Evolutionary conservation across 495 filamentous ascomycete species (phyloP).

Genomic region (Penicillium roqueforti): DNA sequence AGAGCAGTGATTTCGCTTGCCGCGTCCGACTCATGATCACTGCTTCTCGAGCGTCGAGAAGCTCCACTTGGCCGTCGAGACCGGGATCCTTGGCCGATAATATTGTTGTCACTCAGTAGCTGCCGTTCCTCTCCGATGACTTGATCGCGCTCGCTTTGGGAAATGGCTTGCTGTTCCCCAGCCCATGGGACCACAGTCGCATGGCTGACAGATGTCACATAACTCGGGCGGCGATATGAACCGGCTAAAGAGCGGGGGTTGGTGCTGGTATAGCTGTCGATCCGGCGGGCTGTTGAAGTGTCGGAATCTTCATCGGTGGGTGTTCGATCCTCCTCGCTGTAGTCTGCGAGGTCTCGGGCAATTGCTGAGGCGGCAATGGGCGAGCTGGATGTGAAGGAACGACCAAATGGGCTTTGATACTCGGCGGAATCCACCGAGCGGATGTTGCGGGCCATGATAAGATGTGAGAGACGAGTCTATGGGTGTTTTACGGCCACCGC

Average conservation of each 20-base stretch:
- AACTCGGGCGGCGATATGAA: slow-evolving; percentile 64
- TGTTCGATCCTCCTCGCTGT: slow-evolving; percentile 45
- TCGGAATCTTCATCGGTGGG: slow-evolving; percentile 46
- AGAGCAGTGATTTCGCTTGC: slow-evolving; percentile 51
- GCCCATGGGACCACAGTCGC: slow-evolving; percentile 41
- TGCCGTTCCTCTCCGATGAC: slow-evolving; percentile 70
- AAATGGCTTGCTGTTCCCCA: slow-evolving; percentile 49
- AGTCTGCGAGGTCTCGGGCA: slow-evolving; percentile 63
- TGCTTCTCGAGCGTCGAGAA: slow-evolving; percentile 13
- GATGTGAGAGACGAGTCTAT: not conserved
- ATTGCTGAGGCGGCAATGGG: slow-evolving; percentile 66
- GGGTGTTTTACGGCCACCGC: slow-evolving; percentile 8
- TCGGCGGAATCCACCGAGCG: slow-evolving; percentile 21
- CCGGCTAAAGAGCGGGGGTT: slow-evolving; percentile 57
- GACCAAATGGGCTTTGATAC: slow-evolving; percentile 21
- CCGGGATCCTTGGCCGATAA: slow-evolving; percentile 31
- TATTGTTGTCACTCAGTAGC: slow-evolving; percentile 70
- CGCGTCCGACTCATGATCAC: slow-evolving; percentile 11
- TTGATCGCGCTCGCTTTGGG: slow-evolving; percentile 56
- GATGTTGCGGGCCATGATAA: slow-evolving; percentile 23
- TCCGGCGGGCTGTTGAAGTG: slow-evolving; percentile 44
- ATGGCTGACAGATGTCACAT: slow-evolving; percentile 57
- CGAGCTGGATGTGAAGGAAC: slow-evolving; percentile 52
- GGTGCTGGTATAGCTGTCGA: slow-evolving; percentile 33
- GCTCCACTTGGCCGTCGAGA: slow-evolving; percentile 15